These are phyloP conservation scores for Tulasnella sp. DNA, from an alignment of 768 basidiomycete species.

Conservation along the genomic window DNA sequence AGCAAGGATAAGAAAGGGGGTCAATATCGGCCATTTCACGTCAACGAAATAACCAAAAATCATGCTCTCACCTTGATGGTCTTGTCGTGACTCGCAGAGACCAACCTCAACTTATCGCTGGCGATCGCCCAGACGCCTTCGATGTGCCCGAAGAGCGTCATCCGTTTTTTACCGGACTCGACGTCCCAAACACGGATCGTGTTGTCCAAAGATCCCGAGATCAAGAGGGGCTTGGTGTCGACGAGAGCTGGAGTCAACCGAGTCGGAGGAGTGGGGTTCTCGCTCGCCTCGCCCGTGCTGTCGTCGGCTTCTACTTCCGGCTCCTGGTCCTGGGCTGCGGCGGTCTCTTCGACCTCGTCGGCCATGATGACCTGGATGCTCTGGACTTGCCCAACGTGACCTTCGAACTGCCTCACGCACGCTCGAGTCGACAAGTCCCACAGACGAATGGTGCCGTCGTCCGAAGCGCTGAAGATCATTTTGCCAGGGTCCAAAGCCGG, in stretches of 20 bases:
- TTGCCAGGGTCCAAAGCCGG: constrained; percentile 58
- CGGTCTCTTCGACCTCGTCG: constrained; percentile 48
- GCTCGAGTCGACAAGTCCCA: constrained; percentile 87
- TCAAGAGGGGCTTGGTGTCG: constrained; percentile 58
- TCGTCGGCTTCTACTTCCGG: constrained; percentile 39
- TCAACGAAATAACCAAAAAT: too few species aligned
- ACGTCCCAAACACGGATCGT: constrained; percentile 97
- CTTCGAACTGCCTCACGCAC: constrained; percentile 81
- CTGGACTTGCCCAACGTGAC: constrained; percentile 95
- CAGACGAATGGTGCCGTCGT: constrained; percentile 89
- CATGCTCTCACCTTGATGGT: constrained; percentile 82
- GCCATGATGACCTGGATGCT: constrained; percentile 78
- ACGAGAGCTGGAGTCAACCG: constrained; percentile 43
- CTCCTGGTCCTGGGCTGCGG: constrained; percentile 40
- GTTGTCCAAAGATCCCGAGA: constrained; percentile 91
- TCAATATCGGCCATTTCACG: too few species aligned
- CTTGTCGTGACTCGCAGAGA: constrained; percentile 91
- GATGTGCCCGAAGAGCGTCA: constrained; percentile 95
- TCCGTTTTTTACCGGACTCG: constrained; percentile 72
- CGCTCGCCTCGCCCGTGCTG: neutral
- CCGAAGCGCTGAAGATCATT: constrained; percentile 96
- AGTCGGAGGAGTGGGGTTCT: constrained; percentile 32
- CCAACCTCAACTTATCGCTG: constrained; percentile 86
- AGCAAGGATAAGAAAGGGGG: constrained; percentile 14
- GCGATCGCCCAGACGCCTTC: constrained; percentile 98